These are phyloP conservation scores for Scytalidium lignicola DNA, from an alignment of 2,329 filamentous ascomycete species.

Conservation along the genomic window DNA sequence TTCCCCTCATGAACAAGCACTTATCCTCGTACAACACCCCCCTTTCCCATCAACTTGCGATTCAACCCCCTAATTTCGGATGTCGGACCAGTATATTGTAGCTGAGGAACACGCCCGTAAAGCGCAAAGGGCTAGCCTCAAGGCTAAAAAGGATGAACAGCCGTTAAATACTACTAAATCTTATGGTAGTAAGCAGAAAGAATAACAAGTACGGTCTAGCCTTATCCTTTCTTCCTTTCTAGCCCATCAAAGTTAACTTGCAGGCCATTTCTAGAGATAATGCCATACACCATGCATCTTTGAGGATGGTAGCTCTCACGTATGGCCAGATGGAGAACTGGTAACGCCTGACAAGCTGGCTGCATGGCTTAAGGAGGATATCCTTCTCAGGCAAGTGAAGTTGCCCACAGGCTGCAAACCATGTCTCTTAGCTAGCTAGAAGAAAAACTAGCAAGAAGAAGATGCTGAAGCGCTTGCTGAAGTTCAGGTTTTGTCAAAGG, in stretches of 20 bases:
- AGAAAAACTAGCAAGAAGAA: neutral
- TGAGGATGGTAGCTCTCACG: conserved; percentile 2
- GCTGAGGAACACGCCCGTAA: conserved; percentile 1
- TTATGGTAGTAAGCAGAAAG: neutral
- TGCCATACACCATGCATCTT: neutral
- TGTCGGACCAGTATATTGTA: neutral
- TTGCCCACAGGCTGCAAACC: neutral
- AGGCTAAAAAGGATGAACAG: conserved; percentile 6
- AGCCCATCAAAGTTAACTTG: neutral
- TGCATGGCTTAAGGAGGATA: conserved; percentile 5
- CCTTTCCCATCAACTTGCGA: no score
- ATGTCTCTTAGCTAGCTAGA: neutral
- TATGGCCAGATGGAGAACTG: conserved; percentile 3
- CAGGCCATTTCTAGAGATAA: neutral
- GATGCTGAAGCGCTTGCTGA: conserved; percentile 1
- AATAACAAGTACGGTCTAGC: neutral
- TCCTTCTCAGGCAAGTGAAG: neutral
- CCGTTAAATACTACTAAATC: neutral
- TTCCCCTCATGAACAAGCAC: neutral
- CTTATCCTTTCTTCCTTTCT: no score
- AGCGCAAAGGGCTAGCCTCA: conserved; percentile 1
- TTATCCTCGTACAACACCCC: neutral
- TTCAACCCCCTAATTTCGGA: neutral
- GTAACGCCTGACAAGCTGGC: conserved; percentile 4
- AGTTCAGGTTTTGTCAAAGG: neutral